Conservation (phyloP, 2,329 filamentous ascomycete species). For the Grosmannia penicillata region DNA sequence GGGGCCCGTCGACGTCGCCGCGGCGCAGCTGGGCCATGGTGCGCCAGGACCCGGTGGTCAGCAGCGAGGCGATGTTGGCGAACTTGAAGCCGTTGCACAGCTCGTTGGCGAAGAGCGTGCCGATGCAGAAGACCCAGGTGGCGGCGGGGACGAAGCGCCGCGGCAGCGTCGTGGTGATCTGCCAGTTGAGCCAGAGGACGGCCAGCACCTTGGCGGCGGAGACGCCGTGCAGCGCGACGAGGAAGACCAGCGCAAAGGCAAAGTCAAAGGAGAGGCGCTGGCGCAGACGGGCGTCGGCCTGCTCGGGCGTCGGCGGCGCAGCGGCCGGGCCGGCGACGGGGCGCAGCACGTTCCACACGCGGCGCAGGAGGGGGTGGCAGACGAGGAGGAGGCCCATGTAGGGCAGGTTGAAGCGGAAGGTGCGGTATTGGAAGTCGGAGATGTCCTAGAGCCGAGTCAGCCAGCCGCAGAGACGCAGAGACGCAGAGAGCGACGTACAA, state of each 20-base stretch:
- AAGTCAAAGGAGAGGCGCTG: constrained; percentile 73
- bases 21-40: neutral
- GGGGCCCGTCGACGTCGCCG: constrained; percentile 15
- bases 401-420: constrained; percentile 75
- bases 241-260: constrained; percentile 64
- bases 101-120: constrained; percentile 80
- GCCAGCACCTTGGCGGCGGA: constrained; percentile 68
- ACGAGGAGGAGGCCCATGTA: constrained; percentile 61
- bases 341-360: constrained; percentile 47
- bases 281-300: constrained; percentile 42
- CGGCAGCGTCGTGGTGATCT: constrained; percentile 58
- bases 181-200: constrained; percentile 73
- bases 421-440: constrained; percentile 75
- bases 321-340: constrained; percentile 16
- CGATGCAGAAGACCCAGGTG: constrained; percentile 86
- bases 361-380: constrained; percentile 66
- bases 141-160: constrained; percentile 53
- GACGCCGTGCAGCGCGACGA: constrained; percentile 68
- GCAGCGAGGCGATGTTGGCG: constrained; percentile 40
- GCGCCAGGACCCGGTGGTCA: constrained; percentile 16
- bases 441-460: constrained; percentile 47
- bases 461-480: neutral
- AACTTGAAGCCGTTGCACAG: constrained; percentile 64
- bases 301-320: constrained; percentile 19
- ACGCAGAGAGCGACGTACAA: constrained; percentile 38